These are phyloP conservation scores for Backusella tarrabulga DNA, from an alignment of 192 early-diverging fungal species.

Conservation along the genomic window DNA sequence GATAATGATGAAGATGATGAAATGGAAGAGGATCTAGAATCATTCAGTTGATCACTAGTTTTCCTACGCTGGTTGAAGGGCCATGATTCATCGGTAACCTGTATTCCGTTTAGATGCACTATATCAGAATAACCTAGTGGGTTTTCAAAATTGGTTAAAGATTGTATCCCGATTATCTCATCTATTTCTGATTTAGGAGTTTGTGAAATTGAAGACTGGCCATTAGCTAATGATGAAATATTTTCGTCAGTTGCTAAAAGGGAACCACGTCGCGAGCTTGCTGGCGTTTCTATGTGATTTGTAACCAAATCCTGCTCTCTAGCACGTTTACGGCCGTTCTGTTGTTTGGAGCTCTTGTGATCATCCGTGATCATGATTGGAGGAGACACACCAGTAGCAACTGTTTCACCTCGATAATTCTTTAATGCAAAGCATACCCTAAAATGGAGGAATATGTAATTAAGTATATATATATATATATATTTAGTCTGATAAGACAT, in stretches of 20 bases:
- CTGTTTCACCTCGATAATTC: conserved; percentile 59
- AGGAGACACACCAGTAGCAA: conserved; percentile 81
- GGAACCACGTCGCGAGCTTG: background rate
- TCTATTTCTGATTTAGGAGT: conserved; percentile 2
- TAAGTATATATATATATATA: background rate
- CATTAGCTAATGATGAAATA: background rate
- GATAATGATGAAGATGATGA: conserved; percentile 1
- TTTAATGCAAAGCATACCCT: conserved; percentile 72
- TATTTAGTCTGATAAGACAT: background rate
- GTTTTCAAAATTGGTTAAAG: background rate
- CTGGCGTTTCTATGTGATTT: background rate
- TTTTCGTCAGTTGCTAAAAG: background rate
- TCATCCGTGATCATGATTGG: conserved; percentile 98
- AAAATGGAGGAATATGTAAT: background rate
- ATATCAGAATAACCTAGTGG: background rate
- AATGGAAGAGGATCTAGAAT: background rate
- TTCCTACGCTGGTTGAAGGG: conserved; percentile 38
- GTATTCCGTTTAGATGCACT: background rate
- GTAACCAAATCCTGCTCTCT: background rate
- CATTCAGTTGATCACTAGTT: background rate
- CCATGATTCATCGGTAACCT: conserved; percentile 20
- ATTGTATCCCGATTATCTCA: background rate
- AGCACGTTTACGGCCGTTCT: conserved; percentile 10
- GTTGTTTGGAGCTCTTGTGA: conserved; percentile 79
- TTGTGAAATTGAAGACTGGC: background rate